Evolutionary conservation across 768 basidiomycete genomes (phyloP).

Genomic region (Polyporus arcularius): DNA sequence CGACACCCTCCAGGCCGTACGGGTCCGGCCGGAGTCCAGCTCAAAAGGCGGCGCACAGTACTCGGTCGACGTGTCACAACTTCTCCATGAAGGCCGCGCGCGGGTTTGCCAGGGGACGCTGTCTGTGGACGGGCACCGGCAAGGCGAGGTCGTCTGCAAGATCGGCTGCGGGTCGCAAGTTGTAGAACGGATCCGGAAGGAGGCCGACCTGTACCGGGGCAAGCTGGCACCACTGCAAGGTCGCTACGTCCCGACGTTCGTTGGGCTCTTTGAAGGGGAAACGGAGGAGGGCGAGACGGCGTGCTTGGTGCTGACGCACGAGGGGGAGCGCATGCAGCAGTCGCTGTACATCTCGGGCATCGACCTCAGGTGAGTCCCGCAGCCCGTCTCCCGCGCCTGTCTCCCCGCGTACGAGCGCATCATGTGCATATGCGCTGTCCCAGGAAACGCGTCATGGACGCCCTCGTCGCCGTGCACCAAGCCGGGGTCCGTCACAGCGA

Average conservation of each 20-base stretch:
- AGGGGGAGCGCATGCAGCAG: not conserved
- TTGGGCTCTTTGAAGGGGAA: slow-evolving; percentile 2
- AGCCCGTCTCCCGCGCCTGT: not conserved
- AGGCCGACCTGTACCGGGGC: not conserved
- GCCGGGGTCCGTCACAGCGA: not conserved
- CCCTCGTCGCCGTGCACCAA: not conserved
- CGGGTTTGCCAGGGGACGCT: not conserved
- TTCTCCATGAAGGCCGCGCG: not conserved
- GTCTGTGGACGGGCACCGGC: not conserved
- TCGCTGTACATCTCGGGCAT: not conserved
- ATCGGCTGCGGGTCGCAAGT: not conserved
- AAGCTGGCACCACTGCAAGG: not conserved
- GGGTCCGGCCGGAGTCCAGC: not conserved
- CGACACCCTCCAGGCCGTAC: not conserved
- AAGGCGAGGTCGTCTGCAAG: slow-evolving; percentile 1
- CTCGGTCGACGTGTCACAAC: not conserved
- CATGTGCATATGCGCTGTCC: not conserved
- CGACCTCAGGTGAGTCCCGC: not conserved
- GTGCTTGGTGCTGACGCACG: not conserved
- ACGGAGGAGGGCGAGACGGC: not conserved
- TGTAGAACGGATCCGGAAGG: not conserved
- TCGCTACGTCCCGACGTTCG: not conserved
- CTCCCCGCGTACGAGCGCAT: not conserved
- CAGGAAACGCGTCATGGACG: not conserved
- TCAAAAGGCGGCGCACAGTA: not conserved